Evolutionary conservation across 176 grass and related monocot species (phyloP).

Genomic region (Phoenix roebelenii): DNA sequence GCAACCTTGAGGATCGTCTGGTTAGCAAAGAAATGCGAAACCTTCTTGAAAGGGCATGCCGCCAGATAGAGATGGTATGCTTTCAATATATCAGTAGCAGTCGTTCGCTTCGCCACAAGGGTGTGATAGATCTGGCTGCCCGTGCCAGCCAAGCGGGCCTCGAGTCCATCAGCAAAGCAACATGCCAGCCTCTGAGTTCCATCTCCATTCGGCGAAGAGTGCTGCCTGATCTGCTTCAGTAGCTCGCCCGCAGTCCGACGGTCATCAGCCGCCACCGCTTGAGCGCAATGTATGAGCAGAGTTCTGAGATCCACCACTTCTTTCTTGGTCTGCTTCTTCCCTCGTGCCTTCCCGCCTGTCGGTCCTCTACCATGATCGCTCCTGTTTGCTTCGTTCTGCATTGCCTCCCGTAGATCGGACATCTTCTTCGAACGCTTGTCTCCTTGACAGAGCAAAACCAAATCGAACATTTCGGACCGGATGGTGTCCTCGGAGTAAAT

Average conservation of each 20-base stretch:
- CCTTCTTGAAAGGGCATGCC: conserved; percentile 90
- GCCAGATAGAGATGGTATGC: conserved; percentile 92
- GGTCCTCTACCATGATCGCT: conserved; percentile 38
- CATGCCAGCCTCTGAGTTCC: conserved; percentile 71
- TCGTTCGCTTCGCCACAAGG: conserved; percentile 82
- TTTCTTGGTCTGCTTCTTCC: conserved; percentile 77
- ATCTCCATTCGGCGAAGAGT: conserved; percentile 61
- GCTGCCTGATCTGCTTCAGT: conserved; percentile 84
- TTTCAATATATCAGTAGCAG: conserved; percentile 82
- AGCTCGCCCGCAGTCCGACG: conserved; percentile 68
- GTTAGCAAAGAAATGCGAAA: conserved; percentile 90
- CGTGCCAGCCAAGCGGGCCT: conserved; percentile 87
- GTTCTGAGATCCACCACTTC: conserved; percentile 91
- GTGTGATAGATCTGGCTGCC: conserved; percentile 77
- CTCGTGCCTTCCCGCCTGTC: conserved; percentile 31
- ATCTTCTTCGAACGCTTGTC: conserved; percentile 39
- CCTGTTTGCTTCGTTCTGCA: conserved; percentile 63
- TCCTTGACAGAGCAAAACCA: conserved; percentile 50
- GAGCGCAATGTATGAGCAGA: conserved; percentile 81
- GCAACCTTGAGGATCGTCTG: conserved; percentile 80
- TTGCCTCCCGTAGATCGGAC: conserved; percentile 49
- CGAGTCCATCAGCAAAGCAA: conserved; percentile 86
- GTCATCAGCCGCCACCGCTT: conserved; percentile 89
- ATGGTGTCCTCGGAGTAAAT: conserved; percentile 59
- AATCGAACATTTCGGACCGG: conserved; percentile 78